Evolutionary conservation across 164 flowering plant species (phyloP).

Genomic region (Berberis thunbergii): DNA sequence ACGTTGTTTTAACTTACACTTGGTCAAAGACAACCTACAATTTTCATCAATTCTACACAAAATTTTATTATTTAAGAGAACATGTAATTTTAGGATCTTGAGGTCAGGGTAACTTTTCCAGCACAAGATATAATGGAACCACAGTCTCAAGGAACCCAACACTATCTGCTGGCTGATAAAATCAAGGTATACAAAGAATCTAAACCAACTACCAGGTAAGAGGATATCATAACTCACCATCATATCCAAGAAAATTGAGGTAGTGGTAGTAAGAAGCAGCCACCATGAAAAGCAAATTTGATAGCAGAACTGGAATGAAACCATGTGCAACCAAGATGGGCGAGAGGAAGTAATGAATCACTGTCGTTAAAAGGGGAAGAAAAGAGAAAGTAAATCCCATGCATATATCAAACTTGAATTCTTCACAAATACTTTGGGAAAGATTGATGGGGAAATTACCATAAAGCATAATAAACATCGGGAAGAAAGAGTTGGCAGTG

Average conservation of each 20-base stretch:
- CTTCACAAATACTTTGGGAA: not conserved
- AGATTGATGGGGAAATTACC: constrained; percentile 39
- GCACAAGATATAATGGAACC: too few species aligned
- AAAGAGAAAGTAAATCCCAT: constrained; percentile 11
- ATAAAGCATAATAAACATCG: constrained; percentile 84
- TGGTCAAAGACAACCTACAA: too few species aligned
- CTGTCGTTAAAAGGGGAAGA: constrained; percentile 36
- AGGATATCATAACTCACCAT: constrained; percentile 44
- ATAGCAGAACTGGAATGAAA: constrained; percentile 69
- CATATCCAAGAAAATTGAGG: constrained; percentile 95
- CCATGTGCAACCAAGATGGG: constrained; percentile 93
- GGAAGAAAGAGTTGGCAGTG: constrained; percentile 99
- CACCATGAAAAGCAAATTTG: constrained; percentile 94
- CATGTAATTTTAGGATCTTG: too few species aligned
- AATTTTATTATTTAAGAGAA: too few species aligned
- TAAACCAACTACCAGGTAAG: too few species aligned
- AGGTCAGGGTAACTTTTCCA: too few species aligned
- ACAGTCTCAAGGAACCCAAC: too few species aligned
- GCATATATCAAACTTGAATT: not conserved
- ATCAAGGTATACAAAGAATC: too few species aligned
- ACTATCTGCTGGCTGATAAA: too few species aligned
- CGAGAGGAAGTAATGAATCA: constrained; percentile 83
- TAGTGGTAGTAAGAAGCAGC: constrained; percentile 89
- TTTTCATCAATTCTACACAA: too few species aligned
- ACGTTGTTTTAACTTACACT: too few species aligned